Conservation (phyloP, 2,329 filamentous ascomycete genomes). For the Daldinia eschscholtzii region DNA sequence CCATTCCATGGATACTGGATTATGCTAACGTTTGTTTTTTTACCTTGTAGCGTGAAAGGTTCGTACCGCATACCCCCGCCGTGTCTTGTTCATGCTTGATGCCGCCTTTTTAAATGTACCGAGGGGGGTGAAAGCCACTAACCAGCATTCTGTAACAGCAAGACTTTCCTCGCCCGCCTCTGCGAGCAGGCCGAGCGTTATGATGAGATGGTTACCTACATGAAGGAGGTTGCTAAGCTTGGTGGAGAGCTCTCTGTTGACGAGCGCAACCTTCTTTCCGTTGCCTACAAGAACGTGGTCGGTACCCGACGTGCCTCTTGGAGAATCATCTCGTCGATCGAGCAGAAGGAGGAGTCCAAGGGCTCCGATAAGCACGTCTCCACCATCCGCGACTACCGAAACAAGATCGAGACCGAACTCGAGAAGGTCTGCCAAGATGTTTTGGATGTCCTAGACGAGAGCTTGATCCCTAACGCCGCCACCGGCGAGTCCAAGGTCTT, state of each 20-base stretch:
- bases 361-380: constrained; percentile 93
- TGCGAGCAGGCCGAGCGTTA: constrained; percentile 99
- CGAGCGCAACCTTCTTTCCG: constrained; percentile 98
- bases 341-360: constrained; percentile 99
- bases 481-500: constrained; percentile 99
- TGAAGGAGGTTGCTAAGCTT: constrained; percentile 99
- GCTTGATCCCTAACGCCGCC: constrained; percentile 94
- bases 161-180: constrained; percentile 99
- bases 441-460: constrained; percentile 92
- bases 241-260: constrained; percentile 88
- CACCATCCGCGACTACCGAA: constrained; percentile 96
- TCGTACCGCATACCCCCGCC: constrained; percentile 52
- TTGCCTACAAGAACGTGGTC: constrained; percentile 99
- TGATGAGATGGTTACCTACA: constrained; percentile 99
- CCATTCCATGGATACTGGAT: constrained; percentile 21
- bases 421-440: constrained; percentile 99
- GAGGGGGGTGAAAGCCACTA: constrained; percentile 32
- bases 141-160: constrained; percentile 69
- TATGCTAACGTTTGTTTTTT: constrained; percentile 48
- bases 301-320: constrained; percentile 98
- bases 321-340: constrained; percentile 99
- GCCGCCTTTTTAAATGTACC: constrained; percentile 29
- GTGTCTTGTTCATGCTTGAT: constrained; percentile 33
- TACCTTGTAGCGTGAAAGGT: constrained; percentile 75
- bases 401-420: constrained; percentile 98